Evolutionary conservation across 305 asterid species (phyloP), one percentile per base, ranked within the genome.

Genomic region (Fraxinus sp.): DNA sequence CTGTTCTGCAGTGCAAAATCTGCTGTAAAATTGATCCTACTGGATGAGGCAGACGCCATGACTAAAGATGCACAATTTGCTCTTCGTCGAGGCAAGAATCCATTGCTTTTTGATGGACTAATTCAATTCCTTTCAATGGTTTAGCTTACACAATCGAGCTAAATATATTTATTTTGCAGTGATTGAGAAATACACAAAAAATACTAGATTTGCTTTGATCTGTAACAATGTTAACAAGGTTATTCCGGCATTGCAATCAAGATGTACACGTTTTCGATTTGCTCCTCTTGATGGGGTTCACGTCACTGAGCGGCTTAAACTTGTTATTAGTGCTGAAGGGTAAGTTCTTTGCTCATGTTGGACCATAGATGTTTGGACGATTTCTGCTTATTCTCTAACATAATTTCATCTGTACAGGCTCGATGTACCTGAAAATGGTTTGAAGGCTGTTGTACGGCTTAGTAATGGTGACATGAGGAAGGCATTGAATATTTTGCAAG

Each of bases 21-120:
- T 74, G 85, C 97, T 70, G 97, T 96, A 41, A 96, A 96, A 87
- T 75, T 96, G 90, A 93, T 96, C 82, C 86, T 96, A 71, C 86
- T 96, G 95, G 99, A 96, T 73, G 99, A 96, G 88, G 90, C 98
- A 82, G 99, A 96, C 91, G 99, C 99, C 79, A 96, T 96, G 99
- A 96, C 98, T 78, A 96, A 96, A 91, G 99, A 96, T 87, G 99
- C 99, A 79, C 98, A 96, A 84, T 93, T 94, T 83, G 98, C 99
- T 82, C 90, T 96, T 35, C 99, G 99, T 11, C 91, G 99, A 94
- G 99, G 99, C 92, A 90, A 86, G 91, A 76, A 78, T 55, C 28
- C 32, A 57, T 79, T 87, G 28, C 64, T 13, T 64, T 79, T 52
- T 59, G n/a, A 7, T 80, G 66, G 8, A 20, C 6, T 68, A 66